Conservation (phyloP, 106 monocot species). For the Chionographis japonica region DNA sequence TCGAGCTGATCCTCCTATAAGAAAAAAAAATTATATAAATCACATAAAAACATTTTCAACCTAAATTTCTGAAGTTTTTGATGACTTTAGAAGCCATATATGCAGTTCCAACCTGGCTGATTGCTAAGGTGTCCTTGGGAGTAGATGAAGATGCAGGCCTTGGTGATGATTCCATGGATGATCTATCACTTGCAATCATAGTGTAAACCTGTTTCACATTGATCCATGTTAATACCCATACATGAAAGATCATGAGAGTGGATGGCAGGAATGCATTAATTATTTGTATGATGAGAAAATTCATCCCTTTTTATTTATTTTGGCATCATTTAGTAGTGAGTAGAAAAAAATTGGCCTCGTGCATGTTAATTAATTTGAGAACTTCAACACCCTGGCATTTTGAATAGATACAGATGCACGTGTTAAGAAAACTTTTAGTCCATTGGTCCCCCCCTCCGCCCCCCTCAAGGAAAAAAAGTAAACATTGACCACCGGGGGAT, state of each 20-base stretch:
- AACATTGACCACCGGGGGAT: too few species aligned
- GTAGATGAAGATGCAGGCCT: constrained; percentile 12
- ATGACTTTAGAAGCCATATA: too few species aligned
- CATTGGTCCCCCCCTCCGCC: too few species aligned
- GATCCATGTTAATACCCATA: too few species aligned
- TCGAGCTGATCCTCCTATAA: constrained; percentile 35
- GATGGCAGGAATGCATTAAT: neutral
- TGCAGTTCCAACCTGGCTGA: constrained; percentile 10
- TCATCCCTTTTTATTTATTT: neutral
- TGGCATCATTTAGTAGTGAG: too few species aligned
- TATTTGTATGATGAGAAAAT: neutral
- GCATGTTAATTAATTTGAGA: too few species aligned
- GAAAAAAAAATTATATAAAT: neutral
- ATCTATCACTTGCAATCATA: constrained; percentile 5
- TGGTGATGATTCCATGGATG: constrained; percentile 7
- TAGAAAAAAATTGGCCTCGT: too few species aligned
- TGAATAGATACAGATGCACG: too few species aligned
- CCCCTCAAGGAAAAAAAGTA: too few species aligned
- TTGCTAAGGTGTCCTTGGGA: constrained; percentile 9
- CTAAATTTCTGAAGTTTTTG: neutral
- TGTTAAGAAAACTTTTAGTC: too few species aligned
- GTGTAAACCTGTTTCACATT: constrained; percentile 4
- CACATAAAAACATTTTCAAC: neutral
- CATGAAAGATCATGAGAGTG: neutral
- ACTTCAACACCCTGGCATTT: too few species aligned